These are phyloP conservation scores for Pseudonitzschia pungens DNA, from an alignment of 108 stramenopile species.

Conservation along the genomic window DNA sequence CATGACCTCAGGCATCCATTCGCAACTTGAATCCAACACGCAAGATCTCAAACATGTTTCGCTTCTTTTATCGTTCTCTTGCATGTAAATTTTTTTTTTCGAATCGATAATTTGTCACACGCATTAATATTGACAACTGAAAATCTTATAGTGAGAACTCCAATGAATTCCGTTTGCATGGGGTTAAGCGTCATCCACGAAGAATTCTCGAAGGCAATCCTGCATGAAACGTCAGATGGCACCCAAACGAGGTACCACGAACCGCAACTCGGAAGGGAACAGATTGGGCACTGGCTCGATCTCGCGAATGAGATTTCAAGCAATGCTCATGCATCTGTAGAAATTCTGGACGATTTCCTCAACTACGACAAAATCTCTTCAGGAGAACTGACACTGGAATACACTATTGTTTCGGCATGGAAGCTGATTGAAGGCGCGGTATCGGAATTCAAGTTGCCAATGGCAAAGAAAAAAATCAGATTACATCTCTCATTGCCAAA, in stretches of 20 bases:
- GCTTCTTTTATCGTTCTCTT: no score
- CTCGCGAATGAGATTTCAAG: constrained; percentile 11
- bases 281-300: neutral
- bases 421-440: constrained; percentile 8
- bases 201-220: constrained; percentile 16
- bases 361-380: constrained; percentile 48
- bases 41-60: no score
- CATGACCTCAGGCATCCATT: no score
- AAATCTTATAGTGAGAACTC: constrained; percentile 46
- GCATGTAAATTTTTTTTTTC: no score
- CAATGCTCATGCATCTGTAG: constrained; percentile 36
- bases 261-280: neutral
- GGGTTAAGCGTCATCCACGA: constrained; percentile 41
- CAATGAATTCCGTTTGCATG: constrained; percentile 52
- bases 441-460: constrained; percentile 28
- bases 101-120: no score
- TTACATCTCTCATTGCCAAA: neutral
- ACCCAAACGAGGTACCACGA: no score
- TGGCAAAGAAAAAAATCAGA: constrained; percentile 26
- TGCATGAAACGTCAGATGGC: no score
- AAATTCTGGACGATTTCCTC: constrained; percentile 46
- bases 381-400: constrained; percentile 27
- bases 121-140: no score
- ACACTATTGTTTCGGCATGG: constrained; percentile 28
- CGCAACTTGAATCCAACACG: no score